Conservation (phyloP, 192 early-diverging fungal genomes). For the Dissophora globulifera region DNA sequence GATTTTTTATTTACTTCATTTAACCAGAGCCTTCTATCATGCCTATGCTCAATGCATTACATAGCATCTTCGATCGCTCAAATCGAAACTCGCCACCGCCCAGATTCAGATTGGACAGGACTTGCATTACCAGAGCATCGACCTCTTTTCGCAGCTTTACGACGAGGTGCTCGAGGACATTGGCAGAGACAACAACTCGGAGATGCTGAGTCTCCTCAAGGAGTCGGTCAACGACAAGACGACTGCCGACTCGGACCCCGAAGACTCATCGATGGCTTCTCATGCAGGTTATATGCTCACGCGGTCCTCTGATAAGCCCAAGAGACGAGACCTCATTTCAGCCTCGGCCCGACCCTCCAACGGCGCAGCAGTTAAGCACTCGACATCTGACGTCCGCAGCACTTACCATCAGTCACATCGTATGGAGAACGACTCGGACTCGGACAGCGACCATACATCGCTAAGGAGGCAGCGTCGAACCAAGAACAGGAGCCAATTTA, state of each 20-base stretch:
- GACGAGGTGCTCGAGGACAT: conserved; percentile 49
- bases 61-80: conserved; percentile 43
- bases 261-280: not conserved
- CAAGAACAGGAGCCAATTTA: conserved; percentile 20
- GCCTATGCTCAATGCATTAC: too few species aligned
- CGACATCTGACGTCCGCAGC: not conserved
- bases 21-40: too few species aligned
- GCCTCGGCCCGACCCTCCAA: not conserved
- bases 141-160: conserved; percentile 46
- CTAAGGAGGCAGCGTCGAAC: conserved; percentile 8
- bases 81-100: conserved; percentile 35
- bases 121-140: conserved; percentile 32
- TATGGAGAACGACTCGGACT: conserved; percentile 8
- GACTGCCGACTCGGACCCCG: not conserved
- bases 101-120: conserved; percentile 49
- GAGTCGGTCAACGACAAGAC: conserved; percentile 5
- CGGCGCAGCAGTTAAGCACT: not conserved
- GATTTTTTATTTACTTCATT: too few species aligned
- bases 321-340: conserved; percentile 25
- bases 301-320: conserved; percentile 43
- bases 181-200: conserved; percentile 41
- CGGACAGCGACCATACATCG: conserved; percentile 16
- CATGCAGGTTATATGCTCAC: conserved; percentile 39
- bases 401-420: conserved; percentile 1
- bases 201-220: conserved; percentile 36